Percentiles rank a stretch among this genome's conserved stretches.
Conservation (phyloP, 495 filamentous ascomycete species). For the Bathelium albidoporum region DNA sequence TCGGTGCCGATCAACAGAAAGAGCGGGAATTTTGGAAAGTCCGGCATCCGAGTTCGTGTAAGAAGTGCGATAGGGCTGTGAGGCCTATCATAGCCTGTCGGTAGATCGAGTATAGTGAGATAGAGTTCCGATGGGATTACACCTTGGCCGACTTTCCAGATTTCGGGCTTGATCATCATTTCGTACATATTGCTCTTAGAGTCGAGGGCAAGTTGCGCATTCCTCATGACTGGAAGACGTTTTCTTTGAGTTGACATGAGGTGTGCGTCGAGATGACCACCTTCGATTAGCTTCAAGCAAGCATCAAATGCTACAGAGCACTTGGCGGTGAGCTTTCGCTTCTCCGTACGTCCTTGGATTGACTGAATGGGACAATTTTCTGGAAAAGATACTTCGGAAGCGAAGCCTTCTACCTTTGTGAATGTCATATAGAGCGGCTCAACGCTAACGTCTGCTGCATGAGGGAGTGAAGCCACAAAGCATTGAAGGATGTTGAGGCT, state of each 20-base stretch:
- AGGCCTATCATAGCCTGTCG: slow-evolving; percentile 44
- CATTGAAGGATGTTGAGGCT: slow-evolving; percentile 56
- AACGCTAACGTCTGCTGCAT: slow-evolving; percentile 43
- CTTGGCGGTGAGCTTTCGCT: slow-evolving; percentile 70
- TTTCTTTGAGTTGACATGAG: slow-evolving; percentile 65
- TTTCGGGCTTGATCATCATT: slow-evolving; percentile 67
- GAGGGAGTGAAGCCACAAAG: slow-evolving; percentile 45
- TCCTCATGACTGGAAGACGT: slow-evolving; percentile 71
- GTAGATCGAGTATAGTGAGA: slow-evolving; percentile 53
- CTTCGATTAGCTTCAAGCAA: slow-evolving; percentile 58
- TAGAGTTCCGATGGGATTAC: slow-evolving; percentile 48
- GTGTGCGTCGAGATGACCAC: slow-evolving; percentile 58
- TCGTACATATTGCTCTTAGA: slow-evolving; percentile 59
- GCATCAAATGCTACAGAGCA: slow-evolving; percentile 82
- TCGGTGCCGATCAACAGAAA: slow-evolving; percentile 53
- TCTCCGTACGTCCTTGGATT: slow-evolving; percentile 48
- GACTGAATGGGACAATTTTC: slow-evolving; percentile 60
- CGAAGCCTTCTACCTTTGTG: slow-evolving; percentile 47
- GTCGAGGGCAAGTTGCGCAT: slow-evolving; percentile 76
- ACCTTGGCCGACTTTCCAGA: slow-evolving; percentile 55
- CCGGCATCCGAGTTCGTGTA: slow-evolving; percentile 54
- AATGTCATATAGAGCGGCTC: slow-evolving; percentile 55
- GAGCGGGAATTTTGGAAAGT: slow-evolving; percentile 58
- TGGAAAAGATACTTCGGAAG: slow-evolving; percentile 76
- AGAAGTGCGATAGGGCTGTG: slow-evolving; percentile 62